Evolutionary conservation across 176 grass and related monocot species (phyloP), one percentile per base, ranked within the genome.

Genomic region (Tillandsia fasciculata): DNA sequence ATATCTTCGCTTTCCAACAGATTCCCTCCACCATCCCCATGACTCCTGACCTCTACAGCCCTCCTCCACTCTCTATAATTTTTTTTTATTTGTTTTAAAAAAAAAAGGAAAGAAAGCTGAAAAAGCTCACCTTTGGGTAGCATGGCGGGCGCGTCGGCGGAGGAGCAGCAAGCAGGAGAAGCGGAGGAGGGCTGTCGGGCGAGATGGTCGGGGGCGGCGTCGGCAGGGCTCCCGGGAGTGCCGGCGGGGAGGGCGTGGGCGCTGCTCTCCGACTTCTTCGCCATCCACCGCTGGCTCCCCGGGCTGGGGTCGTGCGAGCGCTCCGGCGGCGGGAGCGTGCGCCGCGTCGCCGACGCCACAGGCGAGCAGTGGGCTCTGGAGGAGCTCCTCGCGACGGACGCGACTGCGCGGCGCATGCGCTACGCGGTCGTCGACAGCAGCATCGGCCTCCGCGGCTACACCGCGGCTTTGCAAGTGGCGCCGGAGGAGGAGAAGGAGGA

Each of bases 231-330:
- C 63, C 6, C 72, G 6, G 29, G 17, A 61, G 79, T 77, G 48
- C 83, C 72, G 18, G 79, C 81, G 3, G 83, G 87, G 12, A 75
- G 84, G 69, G 83, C 84, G 59, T 96, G 86, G 93, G 73, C 81
- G 53, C 77, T 92, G n/a, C 79, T 96, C 1, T 96, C 86, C 2
- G 76, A 83, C 76, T 96, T 92, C 74, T 85, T 83, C 42, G 79
- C 81, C 68, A 73, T 92, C 81, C 88, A 92, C 69, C 68, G 28
- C 2, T 92, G 93, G 89, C 81, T 88, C 74, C 93, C 93, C 6
- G 76, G 80, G 49, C 72, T 96, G 10, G 81, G 71, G 1, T 57
- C 49, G 11, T 91, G 88, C 86, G 73, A 81, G 2, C 79, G 74
- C 1, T 77, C 80, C 3, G 53, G 80, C 3, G 4, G 33, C 33